A percentile compares a stretch with the other conserved stretches of the same genome.
These are phyloP conservation scores for Euphorbia pulcherrima DNA, from an alignment of 345 rosid genomes.

Conservation along the genomic window DNA sequence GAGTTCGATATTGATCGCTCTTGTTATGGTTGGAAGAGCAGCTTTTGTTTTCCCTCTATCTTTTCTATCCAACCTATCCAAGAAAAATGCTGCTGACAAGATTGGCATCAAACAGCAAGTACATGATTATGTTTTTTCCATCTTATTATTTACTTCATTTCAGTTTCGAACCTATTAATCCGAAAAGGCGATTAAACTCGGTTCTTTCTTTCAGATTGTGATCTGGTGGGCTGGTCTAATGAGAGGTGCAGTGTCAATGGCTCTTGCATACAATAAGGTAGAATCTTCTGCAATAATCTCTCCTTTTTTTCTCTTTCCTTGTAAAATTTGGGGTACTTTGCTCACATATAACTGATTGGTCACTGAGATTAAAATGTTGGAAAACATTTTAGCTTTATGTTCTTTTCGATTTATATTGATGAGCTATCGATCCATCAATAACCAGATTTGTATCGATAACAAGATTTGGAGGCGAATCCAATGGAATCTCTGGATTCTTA, in stretches of 20 bases:
- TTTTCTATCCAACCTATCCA: slow-evolving; percentile 79
- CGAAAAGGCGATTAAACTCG: not conserved
- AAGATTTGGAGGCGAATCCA: not conserved
- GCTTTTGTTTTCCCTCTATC: slow-evolving; percentile 87
- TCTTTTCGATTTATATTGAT: not conserved
- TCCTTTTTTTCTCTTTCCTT: not conserved
- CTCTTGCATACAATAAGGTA: slow-evolving; percentile 97
- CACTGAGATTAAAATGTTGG: too few species aligned
- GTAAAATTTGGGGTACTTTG: not conserved
- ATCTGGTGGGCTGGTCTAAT: slow-evolving; percentile 99
- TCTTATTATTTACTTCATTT: not conserved
- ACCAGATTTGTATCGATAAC: too few species aligned
- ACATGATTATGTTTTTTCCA: slow-evolving; percentile 7
- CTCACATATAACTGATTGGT: too few species aligned
- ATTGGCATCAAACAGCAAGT: slow-evolving; percentile 67
- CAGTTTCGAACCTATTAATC: not conserved
- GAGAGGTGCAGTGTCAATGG: slow-evolving; percentile 99
- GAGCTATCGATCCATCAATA: not conserved
- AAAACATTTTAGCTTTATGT: not conserved
- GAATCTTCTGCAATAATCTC: not conserved
- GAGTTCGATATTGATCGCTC: slow-evolving; percentile 72
- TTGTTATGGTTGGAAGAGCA: slow-evolving; percentile 80
- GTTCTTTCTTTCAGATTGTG: slow-evolving; percentile 46
- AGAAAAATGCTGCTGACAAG: slow-evolving; percentile 53
- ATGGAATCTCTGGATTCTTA: not conserved